Evolutionary conservation across 352 stramenopile genomes (phyloP).

Genomic region (Phytophthora sp.): DNA sequence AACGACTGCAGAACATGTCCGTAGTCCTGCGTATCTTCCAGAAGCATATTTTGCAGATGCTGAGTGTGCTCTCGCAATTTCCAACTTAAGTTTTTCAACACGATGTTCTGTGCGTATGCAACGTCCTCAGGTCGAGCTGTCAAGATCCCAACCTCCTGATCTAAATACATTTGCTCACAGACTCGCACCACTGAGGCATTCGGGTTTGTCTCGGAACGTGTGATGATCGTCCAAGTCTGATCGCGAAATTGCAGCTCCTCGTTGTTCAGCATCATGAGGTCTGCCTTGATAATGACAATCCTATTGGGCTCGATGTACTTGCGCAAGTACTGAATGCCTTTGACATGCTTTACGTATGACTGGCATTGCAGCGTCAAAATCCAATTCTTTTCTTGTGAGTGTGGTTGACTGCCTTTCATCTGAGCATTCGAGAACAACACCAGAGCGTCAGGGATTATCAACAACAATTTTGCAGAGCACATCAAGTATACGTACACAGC

Average conservation of each 20-base stretch:
- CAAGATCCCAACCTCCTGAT: slow-evolving; percentile 1
- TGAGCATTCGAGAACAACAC: slow-evolving; percentile 6
- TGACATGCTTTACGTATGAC: slow-evolving; percentile 22
- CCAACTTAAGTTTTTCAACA: slow-evolving; percentile 29
- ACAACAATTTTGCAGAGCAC: background rate
- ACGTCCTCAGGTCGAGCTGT: slow-evolving; percentile 19
- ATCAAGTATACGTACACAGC: slow-evolving; percentile 14
- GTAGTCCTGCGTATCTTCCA: slow-evolving; percentile 15
- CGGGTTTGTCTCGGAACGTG: slow-evolving; percentile 14
- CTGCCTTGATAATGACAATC: slow-evolving; percentile 29
- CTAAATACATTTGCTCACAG: slow-evolving; percentile 36
- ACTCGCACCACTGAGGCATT: slow-evolving; percentile 20
- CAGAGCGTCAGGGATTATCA: background rate
- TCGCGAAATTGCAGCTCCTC: slow-evolving; percentile 31
- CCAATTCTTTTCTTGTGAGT: slow-evolving; percentile 38
- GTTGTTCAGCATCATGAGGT: slow-evolving; percentile 25
- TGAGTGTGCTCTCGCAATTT: slow-evolving; percentile 19
- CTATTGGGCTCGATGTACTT: slow-evolving; percentile 33
- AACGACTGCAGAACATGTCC: background rate
- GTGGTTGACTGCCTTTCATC: slow-evolving; percentile 10
- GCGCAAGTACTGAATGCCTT: slow-evolving; percentile 32
- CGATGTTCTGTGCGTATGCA: slow-evolving; percentile 17
- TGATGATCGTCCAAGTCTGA: slow-evolving; percentile 31
- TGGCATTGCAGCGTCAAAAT: slow-evolving; percentile 21
- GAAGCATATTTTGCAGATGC: slow-evolving; percentile 15